Percentiles rank a stretch among this genome's conserved stretches.
Conservation (phyloP, 2,329 filamentous ascomycete genomes). For the Penicillium sp. region DNA sequence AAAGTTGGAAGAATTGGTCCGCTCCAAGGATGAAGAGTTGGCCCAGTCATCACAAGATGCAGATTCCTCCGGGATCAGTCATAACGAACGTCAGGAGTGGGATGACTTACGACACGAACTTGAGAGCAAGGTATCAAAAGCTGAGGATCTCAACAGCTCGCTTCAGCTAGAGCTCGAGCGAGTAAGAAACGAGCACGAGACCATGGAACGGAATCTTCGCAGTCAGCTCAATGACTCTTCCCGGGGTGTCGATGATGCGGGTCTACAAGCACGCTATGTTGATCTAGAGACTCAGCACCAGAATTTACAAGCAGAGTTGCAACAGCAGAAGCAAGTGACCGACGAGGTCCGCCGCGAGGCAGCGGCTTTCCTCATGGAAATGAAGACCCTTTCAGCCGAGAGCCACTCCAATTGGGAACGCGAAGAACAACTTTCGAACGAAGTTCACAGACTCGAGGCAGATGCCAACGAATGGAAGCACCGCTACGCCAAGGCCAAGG, state of each 20-base stretch:
- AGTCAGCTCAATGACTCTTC: constrained; percentile 55
- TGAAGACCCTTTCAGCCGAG: constrained; percentile 79
- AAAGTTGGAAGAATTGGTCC: constrained; percentile 65
- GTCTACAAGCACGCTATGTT: constrained; percentile 60
- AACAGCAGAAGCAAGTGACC: constrained; percentile 75
- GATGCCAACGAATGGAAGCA: constrained; percentile 89
- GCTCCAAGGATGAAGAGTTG: constrained; percentile 69
- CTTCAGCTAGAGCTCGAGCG: constrained; percentile 76
- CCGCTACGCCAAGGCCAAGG: constrained; percentile 82
- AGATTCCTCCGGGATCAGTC: constrained; percentile 48
- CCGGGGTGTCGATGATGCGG: constrained; percentile 44
- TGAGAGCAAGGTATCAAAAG: constrained; percentile 70
- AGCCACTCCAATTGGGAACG: constrained; percentile 75
- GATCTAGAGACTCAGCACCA: constrained; percentile 62
- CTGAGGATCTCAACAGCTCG: constrained; percentile 73
- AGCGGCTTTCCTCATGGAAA: constrained; percentile 78
- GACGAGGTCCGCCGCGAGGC: constrained; percentile 85
- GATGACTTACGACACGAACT: constrained; percentile 62
- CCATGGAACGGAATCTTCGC: constrained; percentile 61
- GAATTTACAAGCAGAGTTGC: constrained; percentile 61
- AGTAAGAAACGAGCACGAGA: constrained; percentile 65
- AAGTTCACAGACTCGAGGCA: constrained; percentile 71
- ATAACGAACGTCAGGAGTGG: constrained; percentile 68
- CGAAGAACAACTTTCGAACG: constrained; percentile 73
- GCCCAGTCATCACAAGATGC: constrained; percentile 57